phyloP scores from a whole-genome alignment of 2,329 filamentous ascomycete species.

The Fusarium floridanum region DNA sequence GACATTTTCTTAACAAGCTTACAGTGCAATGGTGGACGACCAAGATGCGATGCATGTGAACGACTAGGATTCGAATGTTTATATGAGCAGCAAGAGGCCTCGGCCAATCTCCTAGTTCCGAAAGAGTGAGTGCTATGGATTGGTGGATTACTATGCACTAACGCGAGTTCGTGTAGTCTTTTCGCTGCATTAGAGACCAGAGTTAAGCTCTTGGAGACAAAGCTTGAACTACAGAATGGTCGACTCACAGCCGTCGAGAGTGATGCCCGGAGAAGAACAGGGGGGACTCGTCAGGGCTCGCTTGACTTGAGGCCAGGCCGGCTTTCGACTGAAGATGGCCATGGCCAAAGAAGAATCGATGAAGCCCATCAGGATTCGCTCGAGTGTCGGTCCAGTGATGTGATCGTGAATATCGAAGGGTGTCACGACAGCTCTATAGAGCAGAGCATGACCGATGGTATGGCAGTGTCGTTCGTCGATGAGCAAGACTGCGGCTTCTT shows the following conservation, averaged over 20 bases:
- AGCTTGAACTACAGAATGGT: conserved; percentile 10
- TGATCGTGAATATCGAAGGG: conserved; percentile 15
- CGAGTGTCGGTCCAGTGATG: not conserved
- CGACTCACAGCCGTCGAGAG: conserved; percentile 8
- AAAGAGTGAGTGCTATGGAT: not conserved
- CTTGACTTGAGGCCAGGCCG: not conserved
- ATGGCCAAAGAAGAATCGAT: not conserved
- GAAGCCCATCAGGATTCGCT: not conserved
- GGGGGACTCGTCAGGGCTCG: not conserved
- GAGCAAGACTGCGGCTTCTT: conserved; percentile 32
- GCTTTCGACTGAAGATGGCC: not conserved
- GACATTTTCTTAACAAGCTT: not conserved
- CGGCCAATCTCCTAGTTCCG: conserved; percentile 4
- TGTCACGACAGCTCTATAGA: conserved; percentile 15
- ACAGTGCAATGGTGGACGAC: conserved; percentile 27
- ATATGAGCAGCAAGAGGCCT: conserved; percentile 22
- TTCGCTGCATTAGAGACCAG: conserved; percentile 21
- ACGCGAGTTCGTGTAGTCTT: not conserved
- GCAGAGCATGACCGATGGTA: conserved; percentile 29
- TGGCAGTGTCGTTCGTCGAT: conserved; percentile 29
- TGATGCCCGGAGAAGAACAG: not conserved
- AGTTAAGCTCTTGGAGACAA: conserved; percentile 13
- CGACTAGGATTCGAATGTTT: conserved; percentile 27
- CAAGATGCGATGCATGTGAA: conserved; percentile 21
- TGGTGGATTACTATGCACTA: not conserved